phyloP scores from a whole-genome alignment of 768 basidiomycete genomes.

The Podaxis rugospora region DNA sequence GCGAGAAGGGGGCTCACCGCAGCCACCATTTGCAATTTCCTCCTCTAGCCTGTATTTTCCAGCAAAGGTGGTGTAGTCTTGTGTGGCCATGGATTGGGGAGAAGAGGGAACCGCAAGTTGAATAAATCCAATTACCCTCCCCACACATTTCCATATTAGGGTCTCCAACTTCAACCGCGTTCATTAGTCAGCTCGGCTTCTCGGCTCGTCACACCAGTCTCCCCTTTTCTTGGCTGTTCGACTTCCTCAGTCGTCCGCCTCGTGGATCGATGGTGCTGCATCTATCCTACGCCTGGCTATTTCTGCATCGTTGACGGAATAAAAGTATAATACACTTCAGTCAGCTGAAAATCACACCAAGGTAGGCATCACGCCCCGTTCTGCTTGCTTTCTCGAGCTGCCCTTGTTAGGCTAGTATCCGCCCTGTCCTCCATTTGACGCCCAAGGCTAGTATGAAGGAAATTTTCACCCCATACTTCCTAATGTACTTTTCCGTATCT shows the following conservation, averaged over 20 bases:
- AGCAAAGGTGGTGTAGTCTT: slow-evolving; percentile 43
- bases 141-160: background rate
- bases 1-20: slow-evolving; percentile 42
- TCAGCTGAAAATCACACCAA: background rate
- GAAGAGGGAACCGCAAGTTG: background rate
- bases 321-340: background rate
- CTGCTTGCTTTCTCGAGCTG: background rate
- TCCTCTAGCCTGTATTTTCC: slow-evolving; percentile 78
- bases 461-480: background rate
- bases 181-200: slow-evolving; percentile 10
- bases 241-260: background rate
- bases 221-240: no score
- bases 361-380: background rate
- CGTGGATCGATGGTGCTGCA: background rate
- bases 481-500: background rate
- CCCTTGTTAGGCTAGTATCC: background rate
- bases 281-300: background rate
- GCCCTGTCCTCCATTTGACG: slow-evolving; percentile 1
- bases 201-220: background rate
- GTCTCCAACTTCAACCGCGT: slow-evolving; percentile 10
- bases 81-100: background rate
- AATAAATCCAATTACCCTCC: background rate
- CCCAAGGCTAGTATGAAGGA: background rate
- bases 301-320: background rate
- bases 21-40: slow-evolving; percentile 78